phyloP scores from a whole-genome alignment of 371 early-diverging fungal genomes.

The Mortierella sp. region DNA sequence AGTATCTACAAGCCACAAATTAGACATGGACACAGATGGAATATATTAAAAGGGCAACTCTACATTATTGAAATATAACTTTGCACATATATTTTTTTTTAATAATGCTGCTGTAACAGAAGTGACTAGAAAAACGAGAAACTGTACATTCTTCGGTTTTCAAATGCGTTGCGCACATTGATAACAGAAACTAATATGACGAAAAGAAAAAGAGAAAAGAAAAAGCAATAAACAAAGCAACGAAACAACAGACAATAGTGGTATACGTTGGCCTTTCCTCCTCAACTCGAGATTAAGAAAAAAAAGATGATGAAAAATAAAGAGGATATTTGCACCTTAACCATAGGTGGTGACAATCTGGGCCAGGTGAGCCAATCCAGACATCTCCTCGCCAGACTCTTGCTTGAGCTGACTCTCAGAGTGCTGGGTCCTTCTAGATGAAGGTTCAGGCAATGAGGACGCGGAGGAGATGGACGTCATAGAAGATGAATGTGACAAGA shows the following conservation, averaged over 20 bases:
- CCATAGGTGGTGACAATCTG: constrained; percentile 54
- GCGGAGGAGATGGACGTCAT: constrained; percentile 44
- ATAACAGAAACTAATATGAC: background rate
- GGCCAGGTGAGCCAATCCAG: constrained; percentile 47
- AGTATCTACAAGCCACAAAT: no score
- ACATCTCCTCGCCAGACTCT: constrained; percentile 34
- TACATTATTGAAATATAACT: no score
- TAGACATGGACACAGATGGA: no score
- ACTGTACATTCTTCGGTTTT: background rate
- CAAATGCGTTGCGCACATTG: no score
- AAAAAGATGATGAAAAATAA: background rate
- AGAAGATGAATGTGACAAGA: constrained; percentile 33
- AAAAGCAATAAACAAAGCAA: constrained; percentile 5
- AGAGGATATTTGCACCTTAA: constrained; percentile 4
- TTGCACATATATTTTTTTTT: no score
- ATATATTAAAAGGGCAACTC: no score
- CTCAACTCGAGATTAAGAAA: constrained; percentile 2
- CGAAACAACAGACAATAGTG: constrained; percentile 4
- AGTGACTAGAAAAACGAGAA: background rate
- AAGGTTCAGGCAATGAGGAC: constrained; percentile 14
- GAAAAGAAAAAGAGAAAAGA: background rate
- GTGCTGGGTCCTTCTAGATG: background rate
- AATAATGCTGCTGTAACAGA: no score
- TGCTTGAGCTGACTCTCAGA: constrained; percentile 13
- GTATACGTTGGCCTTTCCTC: constrained; percentile 4